Conservation (phyloP, 108 stramenopile species). For the Pinguiococcus pyrenoidosus region DNA sequence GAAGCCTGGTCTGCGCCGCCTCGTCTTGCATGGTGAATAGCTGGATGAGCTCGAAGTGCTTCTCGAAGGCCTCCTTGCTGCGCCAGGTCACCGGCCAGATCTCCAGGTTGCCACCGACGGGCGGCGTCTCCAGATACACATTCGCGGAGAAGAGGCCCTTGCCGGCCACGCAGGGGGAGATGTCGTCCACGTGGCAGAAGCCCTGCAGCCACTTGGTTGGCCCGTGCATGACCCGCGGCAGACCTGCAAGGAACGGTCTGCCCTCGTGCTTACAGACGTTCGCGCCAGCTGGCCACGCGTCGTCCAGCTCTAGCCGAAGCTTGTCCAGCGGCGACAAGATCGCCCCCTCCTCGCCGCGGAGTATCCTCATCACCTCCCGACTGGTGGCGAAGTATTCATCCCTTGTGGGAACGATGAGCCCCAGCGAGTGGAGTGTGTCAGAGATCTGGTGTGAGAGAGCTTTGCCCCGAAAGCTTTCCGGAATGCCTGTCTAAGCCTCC, state of each 20-base stretch:
- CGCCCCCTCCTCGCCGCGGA: not conserved
- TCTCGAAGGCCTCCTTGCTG: no score
- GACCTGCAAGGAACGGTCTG: slow-evolving; percentile 25
- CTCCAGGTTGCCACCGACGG: slow-evolving; percentile 23
- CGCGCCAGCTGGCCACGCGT: slow-evolving; percentile 18
- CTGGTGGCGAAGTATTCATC: slow-evolving; percentile 5
- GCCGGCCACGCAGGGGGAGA: slow-evolving; percentile 47
- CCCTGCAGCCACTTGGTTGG: slow-evolving; percentile 75
- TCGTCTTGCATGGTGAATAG: slow-evolving; percentile 9
- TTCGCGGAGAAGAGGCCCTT: slow-evolving; percentile 78
- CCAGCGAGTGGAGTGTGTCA: not conserved
- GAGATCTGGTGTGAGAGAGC: not conserved
- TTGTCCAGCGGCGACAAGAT: slow-evolving; percentile 16
- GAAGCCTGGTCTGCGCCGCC: slow-evolving; percentile 19
- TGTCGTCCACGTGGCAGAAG: slow-evolving; percentile 78
- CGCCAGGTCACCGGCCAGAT: slow-evolving; percentile 24
- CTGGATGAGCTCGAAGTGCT: no score
- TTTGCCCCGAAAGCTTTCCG: not conserved
- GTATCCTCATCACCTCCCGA: not conserved
- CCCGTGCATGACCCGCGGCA: slow-evolving; percentile 75
- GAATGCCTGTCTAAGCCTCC: not conserved
- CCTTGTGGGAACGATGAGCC: not conserved
- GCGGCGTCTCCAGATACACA: slow-evolving; percentile 65
- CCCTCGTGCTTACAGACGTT: slow-evolving; percentile 7
- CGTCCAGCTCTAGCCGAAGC: slow-evolving; percentile 30